These are phyloP conservation scores for Colletotrichum godetiae DNA, from an alignment of 2,329 filamentous ascomycete genomes.

Conservation along the genomic window DNA sequence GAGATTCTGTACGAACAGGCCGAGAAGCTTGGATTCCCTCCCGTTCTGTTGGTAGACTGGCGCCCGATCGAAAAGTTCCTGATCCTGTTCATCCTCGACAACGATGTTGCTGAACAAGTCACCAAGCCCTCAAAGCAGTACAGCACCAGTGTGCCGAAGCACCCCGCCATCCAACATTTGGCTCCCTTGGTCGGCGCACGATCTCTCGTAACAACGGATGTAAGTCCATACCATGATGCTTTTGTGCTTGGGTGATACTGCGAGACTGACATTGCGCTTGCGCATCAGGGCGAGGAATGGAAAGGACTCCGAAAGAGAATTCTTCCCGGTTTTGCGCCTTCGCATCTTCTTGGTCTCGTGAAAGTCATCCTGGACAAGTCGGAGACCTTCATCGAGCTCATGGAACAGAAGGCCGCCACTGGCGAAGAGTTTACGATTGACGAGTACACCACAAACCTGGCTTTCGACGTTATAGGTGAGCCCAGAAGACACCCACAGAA, in stretches of 20 bases:
- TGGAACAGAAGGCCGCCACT: conserved; percentile 43
- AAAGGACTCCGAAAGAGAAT: conserved; percentile 29
- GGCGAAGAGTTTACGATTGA: conserved; percentile 44
- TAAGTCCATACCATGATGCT: neutral
- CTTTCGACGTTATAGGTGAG: conserved; percentile 52
- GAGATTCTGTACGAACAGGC: conserved; percentile 27
- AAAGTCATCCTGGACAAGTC: conserved; percentile 38
- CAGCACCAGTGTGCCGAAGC: conserved; percentile 31
- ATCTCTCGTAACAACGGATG: conserved; percentile 27
- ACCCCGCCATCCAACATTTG: conserved; percentile 23
- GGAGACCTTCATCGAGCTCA: conserved; percentile 33
- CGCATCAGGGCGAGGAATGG: conserved; percentile 22
- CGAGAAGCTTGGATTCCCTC: conserved; percentile 19
- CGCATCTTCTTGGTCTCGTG: conserved; percentile 47
- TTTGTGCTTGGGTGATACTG: neutral
- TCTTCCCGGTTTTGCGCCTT: conserved; percentile 16
- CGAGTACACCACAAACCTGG: conserved; percentile 44
- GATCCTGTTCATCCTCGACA: conserved; percentile 28
- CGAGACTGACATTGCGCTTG: neutral
- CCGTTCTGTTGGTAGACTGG: conserved; percentile 27
- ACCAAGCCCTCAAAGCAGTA: conserved; percentile 29
- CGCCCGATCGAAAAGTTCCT: conserved; percentile 22
- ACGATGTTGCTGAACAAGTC: conserved; percentile 28
- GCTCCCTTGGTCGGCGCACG: conserved; percentile 26
- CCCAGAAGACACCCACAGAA: conserved; percentile 4